These are phyloP conservation scores for Kluyveromyces marxianus DNA, from an alignment of 1,139 yeast genomes.

Conservation along the genomic window DNA sequence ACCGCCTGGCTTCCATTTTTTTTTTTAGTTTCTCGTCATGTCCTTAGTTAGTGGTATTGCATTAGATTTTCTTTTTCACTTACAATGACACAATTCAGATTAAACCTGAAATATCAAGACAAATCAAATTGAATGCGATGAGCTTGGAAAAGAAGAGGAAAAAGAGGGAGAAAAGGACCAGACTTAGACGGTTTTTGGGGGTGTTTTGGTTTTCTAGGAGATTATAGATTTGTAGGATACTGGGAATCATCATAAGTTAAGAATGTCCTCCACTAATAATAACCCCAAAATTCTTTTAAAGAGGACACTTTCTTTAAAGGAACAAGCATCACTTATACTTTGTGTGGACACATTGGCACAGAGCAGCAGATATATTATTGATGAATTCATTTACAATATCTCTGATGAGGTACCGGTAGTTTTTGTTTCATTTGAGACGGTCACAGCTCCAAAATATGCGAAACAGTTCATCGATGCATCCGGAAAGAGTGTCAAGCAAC, in stretches of 20 bases:
- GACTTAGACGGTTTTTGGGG: no score
- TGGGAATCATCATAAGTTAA: background rate
- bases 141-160: no score
- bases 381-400: constrained; percentile 46
- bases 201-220: no score
- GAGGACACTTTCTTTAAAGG: constrained; percentile 61
- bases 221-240: no score
- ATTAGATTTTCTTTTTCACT: no score
- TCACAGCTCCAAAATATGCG: constrained; percentile 43
- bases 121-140: no score
- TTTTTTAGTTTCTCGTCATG: no score
- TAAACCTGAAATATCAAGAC: no score
- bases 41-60: no score
- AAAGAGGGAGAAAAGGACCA: no score
- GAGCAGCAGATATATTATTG: constrained; percentile 47
- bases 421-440: constrained; percentile 59
- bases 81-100: no score
- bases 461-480: constrained; percentile 44
- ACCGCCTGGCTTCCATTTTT: no score
- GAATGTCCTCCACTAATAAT: constrained; percentile 37
- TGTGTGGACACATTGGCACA: constrained; percentile 65
- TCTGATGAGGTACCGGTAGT: constrained; percentile 31
- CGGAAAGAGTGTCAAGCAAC: constrained; percentile 22
- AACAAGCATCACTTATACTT: constrained; percentile 63
- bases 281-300: constrained; percentile 52